Conservation (phyloP, 768 basidiomycete species). For the Rhodotorula kratochvilovae region DNA sequence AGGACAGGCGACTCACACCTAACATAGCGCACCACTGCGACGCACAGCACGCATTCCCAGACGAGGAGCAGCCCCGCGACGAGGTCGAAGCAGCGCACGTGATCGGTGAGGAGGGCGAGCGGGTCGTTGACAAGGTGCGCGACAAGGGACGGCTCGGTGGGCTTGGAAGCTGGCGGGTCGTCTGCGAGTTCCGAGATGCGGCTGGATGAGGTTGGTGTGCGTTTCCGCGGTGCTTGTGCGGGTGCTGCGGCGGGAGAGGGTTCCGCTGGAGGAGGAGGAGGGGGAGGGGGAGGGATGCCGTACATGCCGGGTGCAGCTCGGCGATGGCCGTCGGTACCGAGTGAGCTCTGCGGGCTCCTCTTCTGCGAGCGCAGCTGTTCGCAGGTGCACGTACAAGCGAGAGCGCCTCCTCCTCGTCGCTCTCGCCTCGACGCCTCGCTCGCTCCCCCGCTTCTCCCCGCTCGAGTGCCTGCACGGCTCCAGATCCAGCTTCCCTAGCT, state of each 20-base stretch:
- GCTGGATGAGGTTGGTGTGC: neutral
- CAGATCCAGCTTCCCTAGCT: neutral
- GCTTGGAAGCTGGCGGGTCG: no score
- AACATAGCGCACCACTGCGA: slow-evolving; percentile 22
- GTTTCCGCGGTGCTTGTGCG: neutral
- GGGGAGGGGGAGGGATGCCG: neutral
- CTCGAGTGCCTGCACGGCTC: neutral
- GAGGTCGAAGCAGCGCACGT: slow-evolving; percentile 2
- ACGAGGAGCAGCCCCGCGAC: slow-evolving; percentile 2
- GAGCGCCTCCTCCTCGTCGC: no score
- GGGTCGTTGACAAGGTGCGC: neutral
- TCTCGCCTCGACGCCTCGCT: neutral
- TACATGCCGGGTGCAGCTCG: neutral
- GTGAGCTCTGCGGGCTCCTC: no score
- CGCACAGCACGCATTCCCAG: slow-evolving; percentile 13
- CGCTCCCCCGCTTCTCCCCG: neutral
- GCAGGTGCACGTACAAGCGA: no score
- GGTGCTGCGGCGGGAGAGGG: neutral
- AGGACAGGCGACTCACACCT: neutral
- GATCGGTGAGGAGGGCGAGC: slow-evolving; percentile 2
- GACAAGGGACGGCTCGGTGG: neutral
- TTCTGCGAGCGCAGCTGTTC: no score
- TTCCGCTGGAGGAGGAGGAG: neutral
- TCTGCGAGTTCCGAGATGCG: neutral
- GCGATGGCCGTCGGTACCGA: no score